phyloP scores from a whole-genome alignment of 441 rosid genomes.

The Erodium texanum region DNA sequence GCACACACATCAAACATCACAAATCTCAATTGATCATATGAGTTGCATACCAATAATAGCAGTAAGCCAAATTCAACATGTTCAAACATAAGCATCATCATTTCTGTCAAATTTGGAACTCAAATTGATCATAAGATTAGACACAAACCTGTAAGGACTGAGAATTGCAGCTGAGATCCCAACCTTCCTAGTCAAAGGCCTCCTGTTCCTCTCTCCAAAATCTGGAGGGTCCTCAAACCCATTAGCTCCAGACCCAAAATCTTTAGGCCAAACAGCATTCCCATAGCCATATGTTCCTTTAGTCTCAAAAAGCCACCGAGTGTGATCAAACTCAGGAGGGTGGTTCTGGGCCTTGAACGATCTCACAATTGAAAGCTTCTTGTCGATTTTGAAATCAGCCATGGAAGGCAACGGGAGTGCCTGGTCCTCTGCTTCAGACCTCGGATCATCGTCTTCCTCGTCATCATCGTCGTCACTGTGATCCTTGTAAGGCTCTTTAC shows the following conservation, averaged over 20 bases:
- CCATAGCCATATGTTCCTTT: slow-evolving; percentile 89
- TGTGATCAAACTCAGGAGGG: slow-evolving; percentile 57
- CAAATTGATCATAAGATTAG: background rate
- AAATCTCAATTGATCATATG: too few species aligned
- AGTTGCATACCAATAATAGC: too few species aligned
- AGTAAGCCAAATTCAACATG: too few species aligned
- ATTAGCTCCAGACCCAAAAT: slow-evolving; percentile 50
- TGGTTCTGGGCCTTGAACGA: slow-evolving; percentile 42
- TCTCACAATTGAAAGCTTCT: slow-evolving; percentile 66
- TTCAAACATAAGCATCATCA: too few species aligned
- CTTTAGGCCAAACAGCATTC: slow-evolving; percentile 86
- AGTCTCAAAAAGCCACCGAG: slow-evolving; percentile 84
- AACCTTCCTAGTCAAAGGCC: slow-evolving; percentile 75
- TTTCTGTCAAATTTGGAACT: too few species aligned
- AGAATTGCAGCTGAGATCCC: slow-evolving; percentile 60
- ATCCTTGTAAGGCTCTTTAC: slow-evolving; percentile 64
- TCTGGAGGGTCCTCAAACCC: slow-evolving; percentile 62
- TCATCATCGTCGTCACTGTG: slow-evolving; percentile 29
- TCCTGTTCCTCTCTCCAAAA: slow-evolving; percentile 51
- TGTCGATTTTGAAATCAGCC: slow-evolving; percentile 47
- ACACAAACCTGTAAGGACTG: slow-evolving; percentile 70
- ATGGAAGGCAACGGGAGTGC: slow-evolving; percentile 57
- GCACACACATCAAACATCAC: too few species aligned
- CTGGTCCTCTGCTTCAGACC: slow-evolving; percentile 39
- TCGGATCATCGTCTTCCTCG: slow-evolving; percentile 4